Percentiles rank a stretch among this genome's conserved stretches.
Evolutionary conservation across 139 green algal genomes (phyloP).

Genomic region (Chlamydomonas incerta): DNA sequence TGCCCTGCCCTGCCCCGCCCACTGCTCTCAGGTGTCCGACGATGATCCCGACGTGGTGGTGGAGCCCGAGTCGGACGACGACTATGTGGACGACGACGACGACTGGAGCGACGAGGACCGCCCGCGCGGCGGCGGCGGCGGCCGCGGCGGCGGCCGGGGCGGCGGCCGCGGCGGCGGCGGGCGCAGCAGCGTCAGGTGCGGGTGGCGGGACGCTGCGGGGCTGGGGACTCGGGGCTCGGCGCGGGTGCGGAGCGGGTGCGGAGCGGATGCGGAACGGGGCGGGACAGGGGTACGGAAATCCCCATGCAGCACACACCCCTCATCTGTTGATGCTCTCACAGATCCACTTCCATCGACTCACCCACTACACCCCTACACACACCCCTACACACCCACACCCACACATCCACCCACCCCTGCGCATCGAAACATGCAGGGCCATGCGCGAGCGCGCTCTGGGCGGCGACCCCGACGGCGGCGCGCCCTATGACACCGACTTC

Average conservation of each 20-base stretch:
- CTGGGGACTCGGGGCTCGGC: no score
- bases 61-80: slow-evolving; percentile 36
- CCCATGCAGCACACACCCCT: no score
- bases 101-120: not conserved
- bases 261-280: no score
- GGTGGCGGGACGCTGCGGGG: not conserved
- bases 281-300: no score
- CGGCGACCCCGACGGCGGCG: slow-evolving; percentile 48
- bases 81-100: slow-evolving; percentile 54
- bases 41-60: no score
- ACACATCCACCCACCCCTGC: no score
- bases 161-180: not conserved
- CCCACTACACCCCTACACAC: not conserved
- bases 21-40: no score
- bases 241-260: no score
- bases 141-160: not conserved
- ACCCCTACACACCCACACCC: no score
- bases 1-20: no score
- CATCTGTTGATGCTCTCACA: no score
- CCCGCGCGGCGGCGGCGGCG: not conserved
- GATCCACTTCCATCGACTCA: not conserved
- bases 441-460: slow-evolving; percentile 49
- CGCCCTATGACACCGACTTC: slow-evolving; percentile 69
- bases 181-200: no score
- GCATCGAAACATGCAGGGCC: slow-evolving; percentile 2